A percentile compares a stretch with the other conserved stretches of the same genome.
phyloP scores from a whole-genome alignment of 768 basidiomycete species.

The Boletus reticuloceps region DNA sequence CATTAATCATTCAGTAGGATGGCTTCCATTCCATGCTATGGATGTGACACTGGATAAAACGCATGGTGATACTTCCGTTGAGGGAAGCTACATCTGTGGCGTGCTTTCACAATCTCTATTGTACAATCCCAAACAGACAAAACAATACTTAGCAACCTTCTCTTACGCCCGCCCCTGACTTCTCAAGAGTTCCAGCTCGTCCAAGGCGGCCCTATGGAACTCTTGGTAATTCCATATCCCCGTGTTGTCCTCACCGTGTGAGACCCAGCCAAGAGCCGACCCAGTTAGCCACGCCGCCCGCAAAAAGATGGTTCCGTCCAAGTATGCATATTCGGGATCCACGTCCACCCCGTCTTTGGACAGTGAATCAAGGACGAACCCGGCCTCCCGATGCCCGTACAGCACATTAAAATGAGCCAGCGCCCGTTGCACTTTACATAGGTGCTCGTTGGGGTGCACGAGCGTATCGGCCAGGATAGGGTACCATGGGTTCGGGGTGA shows the following conservation, averaged over 20 bases:
- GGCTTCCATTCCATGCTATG: background rate
- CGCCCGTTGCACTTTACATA: conserved; percentile 48
- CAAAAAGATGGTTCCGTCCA: conserved; percentile 66
- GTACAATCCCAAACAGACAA: background rate
- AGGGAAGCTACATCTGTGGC: background rate
- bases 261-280: conserved; percentile 40
- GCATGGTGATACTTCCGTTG: background rate
- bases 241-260: conserved; percentile 35
- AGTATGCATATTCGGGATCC: conserved; percentile 43
- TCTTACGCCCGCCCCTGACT: conserved; percentile 15
- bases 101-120: background rate
- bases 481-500: conserved; percentile 58
- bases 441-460: conserved; percentile 58
- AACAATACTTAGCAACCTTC: background rate
- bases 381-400: conserved; percentile 42
- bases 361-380: conserved; percentile 30
- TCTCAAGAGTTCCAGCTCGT: conserved; percentile 22
- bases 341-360: conserved; percentile 28
- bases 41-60: too few species aligned
- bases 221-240: conserved; percentile 29
- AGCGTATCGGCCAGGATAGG: conserved; percentile 51
- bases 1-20: background rate
- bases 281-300: conserved; percentile 53
- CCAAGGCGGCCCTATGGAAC: conserved; percentile 25
- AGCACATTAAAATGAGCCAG: conserved; percentile 43